These are phyloP conservation scores for Omphalotus olearius DNA, from an alignment of 1,284 basidiomycete genomes.

Conservation along the genomic window DNA sequence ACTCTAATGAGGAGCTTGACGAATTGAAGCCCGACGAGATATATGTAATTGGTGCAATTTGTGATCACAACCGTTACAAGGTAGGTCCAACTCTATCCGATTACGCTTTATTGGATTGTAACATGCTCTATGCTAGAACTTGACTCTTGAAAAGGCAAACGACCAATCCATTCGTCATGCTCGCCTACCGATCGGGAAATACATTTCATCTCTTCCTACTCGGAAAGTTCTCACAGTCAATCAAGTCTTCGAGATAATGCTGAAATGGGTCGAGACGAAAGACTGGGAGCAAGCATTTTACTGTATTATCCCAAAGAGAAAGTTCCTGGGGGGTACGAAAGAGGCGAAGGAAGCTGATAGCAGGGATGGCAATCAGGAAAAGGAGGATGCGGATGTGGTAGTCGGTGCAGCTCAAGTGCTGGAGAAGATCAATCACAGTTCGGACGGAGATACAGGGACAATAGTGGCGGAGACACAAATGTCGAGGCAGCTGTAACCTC, in stretches of 20 bases:
- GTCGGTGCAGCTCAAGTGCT: background rate
- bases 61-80: conserved; percentile 97
- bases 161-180: conserved; percentile 77
- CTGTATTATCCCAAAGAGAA: conserved; percentile 85
- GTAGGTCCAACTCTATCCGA: conserved; percentile 34
- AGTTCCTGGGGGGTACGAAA: conserved; percentile 55
- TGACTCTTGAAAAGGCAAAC: conserved; percentile 87
- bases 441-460: no score
- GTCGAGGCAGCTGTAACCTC: no score
- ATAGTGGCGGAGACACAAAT: no score
- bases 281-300: conserved; percentile 85
- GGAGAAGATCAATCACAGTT: background rate
- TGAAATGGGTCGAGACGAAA: conserved; percentile 81
- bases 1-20: conserved; percentile 82
- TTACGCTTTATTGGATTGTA: conserved; percentile 5
- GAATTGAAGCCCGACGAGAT: conserved; percentile 81
- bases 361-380: conserved; percentile 16
- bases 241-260: conserved; percentile 91
- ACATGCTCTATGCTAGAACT: conserved; percentile 47
- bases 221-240: conserved; percentile 98
- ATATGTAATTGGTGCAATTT: conserved; percentile 96
- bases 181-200: conserved; percentile 89
- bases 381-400: background rate
- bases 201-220: conserved; percentile 77
- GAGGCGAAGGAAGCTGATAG: conserved; percentile 17